These are phyloP conservation scores for Malassezia brasiliensis DNA, from an alignment of 1,284 basidiomycete species.

Conservation along the genomic window DNA sequence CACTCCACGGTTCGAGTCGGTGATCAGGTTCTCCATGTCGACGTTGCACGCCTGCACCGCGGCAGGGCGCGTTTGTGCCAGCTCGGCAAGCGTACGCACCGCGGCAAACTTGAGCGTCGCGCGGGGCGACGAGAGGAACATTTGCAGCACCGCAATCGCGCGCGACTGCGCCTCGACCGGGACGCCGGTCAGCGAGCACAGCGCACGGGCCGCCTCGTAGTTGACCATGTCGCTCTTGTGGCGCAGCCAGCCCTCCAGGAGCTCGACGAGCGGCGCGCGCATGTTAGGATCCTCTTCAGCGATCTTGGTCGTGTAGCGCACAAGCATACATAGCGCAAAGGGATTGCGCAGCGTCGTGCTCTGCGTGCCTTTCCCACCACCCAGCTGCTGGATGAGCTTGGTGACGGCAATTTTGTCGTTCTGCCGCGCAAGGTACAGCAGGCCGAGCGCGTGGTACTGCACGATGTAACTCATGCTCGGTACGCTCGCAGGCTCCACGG, in stretches of 20 bases:
- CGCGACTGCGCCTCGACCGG: conserved; percentile 68
- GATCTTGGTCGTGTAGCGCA: conserved; percentile 91
- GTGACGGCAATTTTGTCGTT: conserved; percentile 98
- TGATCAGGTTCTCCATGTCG: conserved; percentile 93
- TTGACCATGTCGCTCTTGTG: conserved; percentile 99
- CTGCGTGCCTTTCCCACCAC: conserved; percentile 51
- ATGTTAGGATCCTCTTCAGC: conserved; percentile 81
- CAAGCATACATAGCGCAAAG: conserved; percentile 98
- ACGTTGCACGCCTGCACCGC: conserved; percentile 89
- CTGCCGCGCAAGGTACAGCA: conserved; percentile 88
- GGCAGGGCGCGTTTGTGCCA: conserved; percentile 65
- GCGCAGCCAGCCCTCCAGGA: conserved; percentile 86
- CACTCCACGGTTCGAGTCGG: conserved; percentile 88
- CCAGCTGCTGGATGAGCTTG: conserved; percentile 90
- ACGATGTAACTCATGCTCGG: conserved; percentile 61
- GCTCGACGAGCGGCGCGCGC: conserved; percentile 63
- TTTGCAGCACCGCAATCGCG: conserved; percentile 56
- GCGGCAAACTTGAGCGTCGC: conserved; percentile 87
- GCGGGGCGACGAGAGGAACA: conserved; percentile 46
- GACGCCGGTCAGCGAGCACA: conserved; percentile 88
- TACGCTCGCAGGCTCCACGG: conserved; percentile 62
- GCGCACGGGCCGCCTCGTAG: conserved; percentile 91
- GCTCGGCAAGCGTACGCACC: conserved; percentile 79
- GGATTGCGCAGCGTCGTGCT: conserved; percentile 76
- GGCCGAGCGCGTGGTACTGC: conserved; percentile 92